Evolutionary conservation across 495 filamentous ascomycete genomes (phyloP), one percentile per base, ranked within the genome.

Genomic region (Xylaria longipes): DNA sequence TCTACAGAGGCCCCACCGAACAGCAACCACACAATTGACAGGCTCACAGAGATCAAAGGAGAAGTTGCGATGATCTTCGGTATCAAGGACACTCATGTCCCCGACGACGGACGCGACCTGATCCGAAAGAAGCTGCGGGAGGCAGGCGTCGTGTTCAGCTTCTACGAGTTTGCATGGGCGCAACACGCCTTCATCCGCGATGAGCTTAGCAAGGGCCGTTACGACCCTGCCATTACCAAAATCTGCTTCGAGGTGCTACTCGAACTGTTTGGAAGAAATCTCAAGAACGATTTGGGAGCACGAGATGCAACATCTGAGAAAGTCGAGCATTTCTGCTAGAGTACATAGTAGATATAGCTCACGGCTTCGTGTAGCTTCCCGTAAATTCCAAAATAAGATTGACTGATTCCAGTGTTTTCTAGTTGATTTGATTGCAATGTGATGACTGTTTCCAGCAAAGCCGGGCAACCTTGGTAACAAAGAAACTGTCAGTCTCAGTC

Each of bases 131-230:
- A 92, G 48, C 84, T 98, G 73, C 88, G 94, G 74, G 92, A 92
- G 12, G 87, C 89, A 41, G 92, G 92, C 3, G 88, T 90, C 3
- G 82, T 86, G 11, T 97, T 96, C 75, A 90, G 90, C 77, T 97
- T 91, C 74, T 95, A 97, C 80, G 95, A 98, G 79, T 87, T 91
- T 70, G 92, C 95, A 22, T 94, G 93, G 89, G 93, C 95, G 27
- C 95, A 98, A 78, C 95, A 97, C 84, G 94, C 94, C 0, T 98
- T 98, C 75, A 97, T 98, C 77, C 89, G 95, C n/a, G 95, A 97
- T 77, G 95, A 98, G 82, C 84, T 95, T 57, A 94, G 91, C 77
- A 98, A 97, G 83, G 94, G 94, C 6, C 87, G 95, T 15, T 98
- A 97, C 74, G 95, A 98, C 74, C 93, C 95, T 0, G 92, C 91